Base-by-base conservation (phyloP, 2,329 filamentous ascomycete genomes). In the Venturia asperata region DNA sequence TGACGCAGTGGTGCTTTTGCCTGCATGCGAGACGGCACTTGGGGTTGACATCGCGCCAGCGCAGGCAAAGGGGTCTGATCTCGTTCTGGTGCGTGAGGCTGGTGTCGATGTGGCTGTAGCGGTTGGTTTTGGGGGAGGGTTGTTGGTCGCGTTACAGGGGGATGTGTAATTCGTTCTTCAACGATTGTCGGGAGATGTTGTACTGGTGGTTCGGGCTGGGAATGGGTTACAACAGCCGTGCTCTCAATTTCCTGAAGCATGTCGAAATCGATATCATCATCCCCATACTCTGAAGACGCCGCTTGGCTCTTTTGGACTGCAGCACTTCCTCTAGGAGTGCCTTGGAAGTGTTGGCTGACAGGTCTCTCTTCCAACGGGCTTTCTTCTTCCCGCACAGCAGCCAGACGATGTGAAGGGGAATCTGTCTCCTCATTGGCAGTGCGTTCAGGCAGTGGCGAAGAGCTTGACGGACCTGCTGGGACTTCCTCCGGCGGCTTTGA, bases 401-500 rank as follows among this genome's bases (percentile, higher is more conserved):
- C 39, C 24, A 61, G 60, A 19, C n/a, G n/a, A 61, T 43, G 17
- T 45, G 37, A 61, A 11, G 39, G 60, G 7, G 60, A 43, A 7
- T 61, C 60, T 42, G 24, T 9, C 13, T 61, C n/a, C 10, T 64
- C n/a, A 10, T 21, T n/a, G 37, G 43, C 15, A 34, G 21, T 27
- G 19, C 63, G 21, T 11, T 65, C 77, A 15, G 78, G 78, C 17
- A 80, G 68, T 0, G 79, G 79, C 39, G 77, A 80, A 11, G 80
- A 81, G 70, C 79, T 81, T 10, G 78, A 79, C 1, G 78, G 79
- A 27, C 72, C 69, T 19, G 72, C 68, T 7, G 71, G 71, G 15
- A 67, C 67, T 9, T 67, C 61, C 42, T 68, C 68, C 11, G 70
- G 69, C 47, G 70, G 70, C 9, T 75, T 73, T 3, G 73, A 71